These are phyloP conservation scores for Backusella liffmaniae DNA, from an alignment of 192 early-diverging fungal genomes.

Conservation along the genomic window DNA sequence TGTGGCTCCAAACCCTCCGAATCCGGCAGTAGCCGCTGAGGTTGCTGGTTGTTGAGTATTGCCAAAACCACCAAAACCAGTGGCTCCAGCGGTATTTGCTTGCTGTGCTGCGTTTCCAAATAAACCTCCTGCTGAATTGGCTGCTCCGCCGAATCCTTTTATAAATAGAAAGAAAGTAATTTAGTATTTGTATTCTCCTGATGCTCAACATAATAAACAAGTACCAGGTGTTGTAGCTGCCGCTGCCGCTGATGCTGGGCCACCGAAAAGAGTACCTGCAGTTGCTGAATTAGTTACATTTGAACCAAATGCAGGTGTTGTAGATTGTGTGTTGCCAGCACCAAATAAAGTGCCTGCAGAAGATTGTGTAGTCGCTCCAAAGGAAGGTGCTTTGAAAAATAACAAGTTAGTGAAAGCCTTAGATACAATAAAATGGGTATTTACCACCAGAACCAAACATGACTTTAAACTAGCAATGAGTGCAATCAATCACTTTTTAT, in stretches of 20 bases:
- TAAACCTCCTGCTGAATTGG: background rate
- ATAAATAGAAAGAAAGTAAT: background rate
- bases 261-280: constrained; percentile 18
- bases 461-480: background rate
- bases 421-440: background rate
- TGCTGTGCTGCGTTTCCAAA: background rate
- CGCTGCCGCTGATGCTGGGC: background rate
- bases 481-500: background rate
- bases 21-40: background rate
- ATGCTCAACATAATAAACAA: background rate
- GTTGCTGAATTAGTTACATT: background rate
- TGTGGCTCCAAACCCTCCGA: constrained; percentile 18
- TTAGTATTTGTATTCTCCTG: background rate
- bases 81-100: background rate
- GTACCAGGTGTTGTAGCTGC: background rate
- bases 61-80: constrained; percentile 6
- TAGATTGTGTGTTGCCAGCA: background rate
- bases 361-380: constrained; percentile 6
- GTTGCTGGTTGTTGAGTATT: background rate
- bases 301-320: constrained; percentile 11
- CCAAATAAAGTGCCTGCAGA: constrained; percentile 17
- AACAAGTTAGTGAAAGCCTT: background rate
- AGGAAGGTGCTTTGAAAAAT: background rate
- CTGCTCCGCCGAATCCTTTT: background rate
- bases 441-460: constrained; percentile 16